A percentile compares a stretch with the other conserved stretches of the same genome.
Evolutionary conservation across 495 filamentous ascomycete genomes (phyloP).

Genomic region (Annulohypoxylon moriforme): DNA sequence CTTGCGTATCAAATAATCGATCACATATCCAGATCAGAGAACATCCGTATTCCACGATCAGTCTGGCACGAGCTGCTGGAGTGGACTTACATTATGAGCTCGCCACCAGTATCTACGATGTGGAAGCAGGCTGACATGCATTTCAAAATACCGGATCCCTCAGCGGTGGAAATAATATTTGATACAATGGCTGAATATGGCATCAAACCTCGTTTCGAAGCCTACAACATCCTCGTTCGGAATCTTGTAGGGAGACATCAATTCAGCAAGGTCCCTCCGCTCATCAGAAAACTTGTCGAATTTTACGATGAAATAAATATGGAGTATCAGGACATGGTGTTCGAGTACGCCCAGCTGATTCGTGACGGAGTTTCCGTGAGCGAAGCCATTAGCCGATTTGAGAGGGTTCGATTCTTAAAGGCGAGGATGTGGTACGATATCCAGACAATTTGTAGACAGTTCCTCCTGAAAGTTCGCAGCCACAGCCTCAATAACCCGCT

Average conservation of each 20-base stretch:
- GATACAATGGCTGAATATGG: conserved; percentile 51
- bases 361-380: conserved; percentile 14
- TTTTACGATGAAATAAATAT: conserved; percentile 42
- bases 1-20: conserved; percentile 48
- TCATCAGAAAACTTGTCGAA: conserved; percentile 43
- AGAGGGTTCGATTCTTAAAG: conserved; percentile 39
- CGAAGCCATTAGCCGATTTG: conserved; percentile 19
- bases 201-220: conserved; percentile 45
- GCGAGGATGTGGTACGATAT: conserved; percentile 46
- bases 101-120: conserved; percentile 38
- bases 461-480: conserved; percentile 39
- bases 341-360: conserved; percentile 45
- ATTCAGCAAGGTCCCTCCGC: conserved; percentile 27
- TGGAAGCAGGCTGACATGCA: conserved; percentile 42
- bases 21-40: conserved; percentile 40
- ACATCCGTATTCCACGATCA: conserved; percentile 44
- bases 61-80: conserved; percentile 52
- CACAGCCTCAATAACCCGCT: conserved; percentile 24
- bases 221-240: conserved; percentile 49
- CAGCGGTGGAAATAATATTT: conserved; percentile 48
- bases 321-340: conserved; percentile 47
- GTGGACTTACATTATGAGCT: conserved; percentile 51
- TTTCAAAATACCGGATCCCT: conserved; percentile 29
- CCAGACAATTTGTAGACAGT: conserved; percentile 30
- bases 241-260: conserved; percentile 39